Evolutionary conservation across 306 rosid genomes (phyloP), one percentile per base, ranked within the genome.

Genomic region (Prinsepia uniflora): DNA sequence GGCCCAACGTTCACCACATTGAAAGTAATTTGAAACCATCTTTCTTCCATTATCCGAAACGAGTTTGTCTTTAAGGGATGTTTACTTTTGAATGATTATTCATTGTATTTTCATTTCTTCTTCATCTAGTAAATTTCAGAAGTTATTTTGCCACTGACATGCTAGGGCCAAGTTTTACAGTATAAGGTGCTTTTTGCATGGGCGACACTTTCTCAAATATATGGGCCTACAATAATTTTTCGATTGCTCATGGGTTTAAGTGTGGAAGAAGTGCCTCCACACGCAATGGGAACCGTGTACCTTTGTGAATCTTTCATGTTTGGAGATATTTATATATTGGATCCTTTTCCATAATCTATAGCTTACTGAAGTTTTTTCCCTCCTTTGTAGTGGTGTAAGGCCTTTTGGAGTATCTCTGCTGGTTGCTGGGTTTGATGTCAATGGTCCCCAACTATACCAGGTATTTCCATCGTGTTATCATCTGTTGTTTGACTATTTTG

Each of bases 381-480:
- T 60, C 15, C 50, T 61, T 40, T 58, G 75, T 56, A 94, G 99
- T 82, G 99, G 97, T 83, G 99, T 91, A 52, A 87, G 99, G 87
- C 99, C 99, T 19, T 94, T 94, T 75, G 99, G 99, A 74, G 97
- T 94, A 71, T 91, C 99, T 18, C 77, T 94, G 45, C 87, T 94
- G 76, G 91, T 91, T 78, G 96, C 99, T 65, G 95, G 99, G 62
- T 94, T 84, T 73, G 97, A 91, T 79, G 92, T 89, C 78, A 89
- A 87, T 42, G 99, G 99, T 17, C 90, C 99, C 41, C 99, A 94
- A 76, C 62, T 94, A 41, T 94, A 83, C 84, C 99, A 91, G 99
- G 99, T 94, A 68, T 69, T 39, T 63, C 41, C 45, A 73, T 68
- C 40, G 22, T 53, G 62, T 54, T 70, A 34, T 63, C 30, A 22